These are phyloP conservation scores for Cyclocybe cylindracea DNA, from an alignment of 768 basidiomycete genomes.

Conservation along the genomic window DNA sequence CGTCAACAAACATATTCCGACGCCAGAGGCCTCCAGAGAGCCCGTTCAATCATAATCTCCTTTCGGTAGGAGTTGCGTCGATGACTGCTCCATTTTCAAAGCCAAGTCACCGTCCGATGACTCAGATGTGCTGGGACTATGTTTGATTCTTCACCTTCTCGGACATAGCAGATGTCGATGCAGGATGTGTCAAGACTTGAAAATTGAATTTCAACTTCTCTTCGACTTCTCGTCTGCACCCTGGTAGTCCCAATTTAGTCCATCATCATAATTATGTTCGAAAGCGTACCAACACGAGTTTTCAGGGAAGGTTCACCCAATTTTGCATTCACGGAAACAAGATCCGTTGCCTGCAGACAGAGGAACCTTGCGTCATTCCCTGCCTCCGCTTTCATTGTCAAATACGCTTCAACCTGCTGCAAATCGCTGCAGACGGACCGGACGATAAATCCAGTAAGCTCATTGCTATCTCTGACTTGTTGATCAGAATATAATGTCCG, in stretches of 20 bases:
- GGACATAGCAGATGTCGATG: slow-evolving; percentile 1
- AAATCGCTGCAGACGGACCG: slow-evolving; percentile 14
- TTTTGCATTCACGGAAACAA: slow-evolving; percentile 16
- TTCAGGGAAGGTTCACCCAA: slow-evolving; percentile 13
- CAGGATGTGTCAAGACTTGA: background rate
- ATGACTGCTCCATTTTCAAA: no score
- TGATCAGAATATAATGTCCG: slow-evolving; percentile 29
- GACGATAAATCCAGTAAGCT: slow-evolving; percentile 18
- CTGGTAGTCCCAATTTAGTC: no score
- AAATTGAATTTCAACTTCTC: background rate
- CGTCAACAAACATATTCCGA: background rate
- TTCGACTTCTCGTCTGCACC: no score
- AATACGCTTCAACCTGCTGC: slow-evolving; percentile 12
- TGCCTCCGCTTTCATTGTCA: slow-evolving; percentile 11
- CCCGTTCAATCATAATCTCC: no score
- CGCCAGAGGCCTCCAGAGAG: no score
- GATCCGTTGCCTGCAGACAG: slow-evolving; percentile 13
- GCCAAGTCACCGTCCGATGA: no score
- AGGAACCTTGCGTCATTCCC: slow-evolving; percentile 16
- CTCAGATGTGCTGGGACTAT: no score
- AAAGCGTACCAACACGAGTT: background rate
- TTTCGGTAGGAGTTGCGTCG: no score
- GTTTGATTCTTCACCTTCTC: background rate
- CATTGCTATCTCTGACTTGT: slow-evolving; percentile 24
- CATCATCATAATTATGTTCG: no score